Base-by-base conservation (phyloP, 257 asterid species). In the Capsicum pubescens region DNA sequence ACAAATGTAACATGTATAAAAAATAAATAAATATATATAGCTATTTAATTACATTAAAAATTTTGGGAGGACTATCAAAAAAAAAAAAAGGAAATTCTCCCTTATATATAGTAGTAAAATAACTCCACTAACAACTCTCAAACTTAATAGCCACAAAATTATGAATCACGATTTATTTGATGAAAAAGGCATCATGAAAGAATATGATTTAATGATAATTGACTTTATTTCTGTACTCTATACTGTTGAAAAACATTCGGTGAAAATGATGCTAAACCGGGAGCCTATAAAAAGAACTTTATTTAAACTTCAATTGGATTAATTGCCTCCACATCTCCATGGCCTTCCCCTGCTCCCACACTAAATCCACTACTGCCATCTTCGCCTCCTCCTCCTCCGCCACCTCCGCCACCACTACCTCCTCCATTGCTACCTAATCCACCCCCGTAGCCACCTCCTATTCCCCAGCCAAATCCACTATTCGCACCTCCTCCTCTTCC, bases 261-360 rank as follows among this genome's bases (percentile, higher is more conserved):
- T 61, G 15, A 46, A 48, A 48, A 48, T 48, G 54, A 17, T 66
- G 46, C 19, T 48, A 3, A 17, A 48, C 80, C 19, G 19, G 19
- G 36, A 52, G 2, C 4, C 48, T 76, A 26, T 76, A 7, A 52
- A 76, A 3, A 15, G 3, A 6, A 5, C 0, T 26, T 54, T 39
- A 44, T 74, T 54, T 16, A 26, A 54, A 26, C 9, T 54, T 54
- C 81, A 77, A 52, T 9, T 26, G 64, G 50, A 26, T 54, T 15
- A 77, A 77, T 50, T 3, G 0, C 9, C 64, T 8, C 46, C 26
- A 8, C 9, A 55, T 4, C 64, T 54, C 50, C 82, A 54, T 14
- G 48, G 16, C 82, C 82, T 77, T 77, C 82, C 54, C 64, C 82
- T 54, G 48, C 81, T 50, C 81, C 81, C 2, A 6, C 63, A 50